Base-by-base conservation (phyloP, 1,139 yeast species). In the Yamadazyma sp. region DNA sequence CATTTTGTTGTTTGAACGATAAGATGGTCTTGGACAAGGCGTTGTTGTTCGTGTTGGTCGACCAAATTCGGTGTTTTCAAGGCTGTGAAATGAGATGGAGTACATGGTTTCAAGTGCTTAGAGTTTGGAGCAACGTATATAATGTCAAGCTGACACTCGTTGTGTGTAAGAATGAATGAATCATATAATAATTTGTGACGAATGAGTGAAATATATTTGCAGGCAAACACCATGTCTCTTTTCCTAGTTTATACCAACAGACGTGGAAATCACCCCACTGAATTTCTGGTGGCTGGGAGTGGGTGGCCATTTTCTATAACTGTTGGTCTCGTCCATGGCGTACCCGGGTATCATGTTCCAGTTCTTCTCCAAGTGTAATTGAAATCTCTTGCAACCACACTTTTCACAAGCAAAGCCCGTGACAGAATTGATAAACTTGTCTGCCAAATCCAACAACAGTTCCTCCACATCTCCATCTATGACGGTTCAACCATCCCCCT, bases 381-480 rank as follows among this genome's bases (percentile, higher is more conserved):
- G 98, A 37, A 94, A 59, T 92, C 98, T 53, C 83, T 81, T 15
- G 87, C 87, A 53, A 91, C 98, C 31, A 92, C 70, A 37, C 82
- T 77, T 46, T 91, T 96, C n/a, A 88, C 98, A 92, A 0, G 97
- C 96, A 68, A 92, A 92, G 3, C 88, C 76, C 0, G 97, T 88
- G 2, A 94, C 96, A 37, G 87, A 83, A 12, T 87, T 79, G 11
- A 92, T 94, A 59, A 92, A 92, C 57, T 94, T 98, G 59, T 94
- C 99, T 0, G 98, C 98, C 44, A 92, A 70, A 59, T 94, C 98
- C 36, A 94, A 71, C 36, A 92, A 67, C 31, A 91, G 66, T 50
- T 91, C 97, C 59, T 92, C 98, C 12, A 91, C 98, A 61, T 92
- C 97, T 23, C 97, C 97, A 58, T 91, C 98, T 41, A 92, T 84